Base-by-base conservation (phyloP, 495 filamentous ascomycete genomes). In the Neurospora tetraspora region DNA sequence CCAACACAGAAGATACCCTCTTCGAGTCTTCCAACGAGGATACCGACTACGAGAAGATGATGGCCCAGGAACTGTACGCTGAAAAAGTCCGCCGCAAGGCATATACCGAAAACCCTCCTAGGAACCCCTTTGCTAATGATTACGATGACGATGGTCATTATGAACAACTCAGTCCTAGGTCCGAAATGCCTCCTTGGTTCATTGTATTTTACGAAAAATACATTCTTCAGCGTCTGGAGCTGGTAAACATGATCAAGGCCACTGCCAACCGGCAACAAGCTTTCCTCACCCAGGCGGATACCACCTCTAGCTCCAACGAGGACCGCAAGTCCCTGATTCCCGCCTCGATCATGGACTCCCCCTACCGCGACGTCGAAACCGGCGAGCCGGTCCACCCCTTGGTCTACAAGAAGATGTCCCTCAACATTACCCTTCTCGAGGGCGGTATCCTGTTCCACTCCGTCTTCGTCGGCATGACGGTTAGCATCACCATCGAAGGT, bases 381-480 rank as follows among this genome's bases (percentile, higher is more conserved):
- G 81, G 83, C 53, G 74, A 79, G 61, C 69, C 79, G 1, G 81
- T 86, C 1, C 81, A 86, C 72, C 84, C 83, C 43, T 59, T 81
- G 9, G 81, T 86, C 34, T 83, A 80, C 77, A 82, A 79, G 78
- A 84, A 82, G 78, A 83, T 85, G 82, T 82, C 81, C 16, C 75
- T 87, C 74, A 85, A 88, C 75, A 87, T 87, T 72, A 86, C 85
- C 23, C 82, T 88, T 0, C 81, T 88, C 20, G 86, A 88, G 76
- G 84, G 85, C 39, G 86, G 86, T 77, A 88, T 88, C 72, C 78
- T 88, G 38, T 88, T 90, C 81, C 88, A 90, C 80, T 85, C 82
- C 71, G 83, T 90, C 73, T 90, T 90, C 78, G 88, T 90, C 75
- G 90, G 90, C 61, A 91, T 92, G 87, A 89, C 90, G 1, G 80